phyloP scores from a whole-genome alignment of 169 alveolate species.

The Babesia microti region DNA sequence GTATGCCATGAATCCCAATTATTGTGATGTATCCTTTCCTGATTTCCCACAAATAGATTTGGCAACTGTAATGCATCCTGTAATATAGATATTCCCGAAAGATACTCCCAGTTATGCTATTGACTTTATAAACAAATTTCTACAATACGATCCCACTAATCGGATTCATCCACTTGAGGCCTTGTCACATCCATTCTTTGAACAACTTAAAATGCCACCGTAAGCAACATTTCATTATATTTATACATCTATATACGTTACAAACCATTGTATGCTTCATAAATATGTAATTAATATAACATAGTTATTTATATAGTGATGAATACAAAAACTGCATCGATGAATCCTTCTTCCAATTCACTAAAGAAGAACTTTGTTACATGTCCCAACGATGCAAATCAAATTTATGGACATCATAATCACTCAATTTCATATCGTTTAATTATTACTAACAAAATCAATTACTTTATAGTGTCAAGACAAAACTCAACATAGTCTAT shows the following conservation, averaged over 20 bases:
- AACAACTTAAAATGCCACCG: conserved; percentile 74
- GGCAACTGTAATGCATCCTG: conserved; percentile 6
- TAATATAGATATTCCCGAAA: conserved; percentile 49
- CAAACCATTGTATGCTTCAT: neutral
- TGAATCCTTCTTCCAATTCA: neutral
- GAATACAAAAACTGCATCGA: neutral
- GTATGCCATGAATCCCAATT: conserved; percentile 87
- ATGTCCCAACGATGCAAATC: neutral
- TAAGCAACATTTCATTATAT: conserved; percentile 10
- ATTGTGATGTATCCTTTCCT: conserved; percentile 82
- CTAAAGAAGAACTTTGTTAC: neutral
- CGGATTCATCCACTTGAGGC: conserved; percentile 76
- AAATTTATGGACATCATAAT: neutral
- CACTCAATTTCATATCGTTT: neutral
- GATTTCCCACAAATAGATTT: conserved; percentile 58
- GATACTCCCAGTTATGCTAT: conserved; percentile 65
- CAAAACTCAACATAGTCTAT: too few relatives aligned
- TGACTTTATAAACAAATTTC: conserved; percentile 58
- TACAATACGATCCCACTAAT: conserved; percentile 73
- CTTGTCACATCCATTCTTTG: conserved; percentile 87
- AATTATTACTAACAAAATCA: too few relatives aligned
- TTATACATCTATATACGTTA: neutral
- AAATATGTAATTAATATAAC: too few relatives aligned
- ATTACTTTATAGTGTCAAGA: too few relatives aligned
- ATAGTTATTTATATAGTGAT: too few relatives aligned